Conservation (phyloP, 2,329 filamentous ascomycete genomes). For the Fusarium sp. region DNA sequence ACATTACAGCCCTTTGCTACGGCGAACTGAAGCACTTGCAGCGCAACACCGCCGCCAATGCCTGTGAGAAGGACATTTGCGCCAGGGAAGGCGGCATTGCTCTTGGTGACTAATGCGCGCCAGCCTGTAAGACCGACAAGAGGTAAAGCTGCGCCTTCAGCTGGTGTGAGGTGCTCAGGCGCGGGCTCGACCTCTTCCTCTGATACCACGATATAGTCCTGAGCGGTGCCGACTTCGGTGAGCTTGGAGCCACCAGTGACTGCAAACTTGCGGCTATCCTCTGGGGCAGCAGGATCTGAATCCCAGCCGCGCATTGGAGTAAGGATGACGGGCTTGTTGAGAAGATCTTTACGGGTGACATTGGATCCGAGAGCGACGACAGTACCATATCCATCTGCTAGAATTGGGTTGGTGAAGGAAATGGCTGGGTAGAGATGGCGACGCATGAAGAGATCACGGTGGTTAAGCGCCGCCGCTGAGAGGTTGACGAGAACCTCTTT, state of each 20-base stretch:
- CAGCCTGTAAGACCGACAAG: slow-evolving; percentile 89
- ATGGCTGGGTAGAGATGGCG: slow-evolving; percentile 91
- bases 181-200: slow-evolving; percentile 80
- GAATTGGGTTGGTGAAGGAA: slow-evolving; percentile 80
- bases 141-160: slow-evolving; percentile 85
- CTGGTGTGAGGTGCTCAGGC: slow-evolving; percentile 76
- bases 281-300: slow-evolving; percentile 77
- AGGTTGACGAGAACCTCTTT: slow-evolving; percentile 81
- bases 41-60: slow-evolving; percentile 91
- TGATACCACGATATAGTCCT: slow-evolving; percentile 78
- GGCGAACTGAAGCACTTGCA: slow-evolving; percentile 84
- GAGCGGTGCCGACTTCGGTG: slow-evolving; percentile 74
- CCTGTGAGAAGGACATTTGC: slow-evolving; percentile 87
- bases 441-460: slow-evolving; percentile 94
- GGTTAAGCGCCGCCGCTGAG: slow-evolving; percentile 86
- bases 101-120: slow-evolving; percentile 87
- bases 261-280: slow-evolving; percentile 67
- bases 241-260: slow-evolving; percentile 77
- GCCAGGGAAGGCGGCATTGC: slow-evolving; percentile 70
- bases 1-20: slow-evolving; percentile 79
- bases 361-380: slow-evolving; percentile 74
- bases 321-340: slow-evolving; percentile 78
- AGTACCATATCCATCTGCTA: slow-evolving; percentile 84
- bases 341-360: slow-evolving; percentile 54
- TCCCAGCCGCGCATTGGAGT: slow-evolving; percentile 85